Base-by-base conservation (phyloP, 2,329 filamentous ascomycete species). In the Ceratocystis cubensis region DNA sequence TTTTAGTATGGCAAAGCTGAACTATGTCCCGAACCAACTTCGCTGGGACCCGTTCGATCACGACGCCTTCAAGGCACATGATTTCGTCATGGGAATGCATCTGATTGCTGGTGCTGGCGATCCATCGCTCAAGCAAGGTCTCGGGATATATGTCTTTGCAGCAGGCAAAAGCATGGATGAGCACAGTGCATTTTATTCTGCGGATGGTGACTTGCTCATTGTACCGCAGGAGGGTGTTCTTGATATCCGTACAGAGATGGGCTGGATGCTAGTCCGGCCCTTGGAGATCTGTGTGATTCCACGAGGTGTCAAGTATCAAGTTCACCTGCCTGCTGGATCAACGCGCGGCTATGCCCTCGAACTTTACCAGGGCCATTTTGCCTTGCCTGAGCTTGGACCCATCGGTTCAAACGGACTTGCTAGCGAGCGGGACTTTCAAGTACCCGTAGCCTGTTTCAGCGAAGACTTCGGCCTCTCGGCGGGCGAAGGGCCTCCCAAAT, bases 11-110 rank as follows among this genome's bases (percentile, higher is more conserved):
- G 65, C 67, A 69, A 83, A 82, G 72, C 81, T 90, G 70, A 84
- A 88, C 71, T 86, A 89, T 71, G 87, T 91, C 63, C 89, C 89
- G 3, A 91, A 92, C 72, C 88, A 93, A 75, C 79, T 93, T 37
- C 83, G 88, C 70, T 94, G 89, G 89, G 85, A 88, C 70, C 86
- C 79, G 1, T 90, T 91, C 73, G 86, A 91, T 71, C 76, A 89
- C 62, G 84, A 88, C 69, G 80, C 86, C 74, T 82, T 37, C 65
- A 73, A 72, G 10, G 66, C 70, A 3, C 75, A 75, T 7, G 78
- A 81, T 69, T 84, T 83, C 63, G 76, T 83, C 64, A 74, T 75
- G 6, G 78, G 78, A 5, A 76, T 91, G 68, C 84, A 87, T 68
- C 79, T 90, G 44, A 80, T 96, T 10, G 89, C 88, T 1, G 89